phyloP scores from a whole-genome alignment of 2,329 filamentous ascomycete species.

The Colletotrichum spinosum region DNA sequence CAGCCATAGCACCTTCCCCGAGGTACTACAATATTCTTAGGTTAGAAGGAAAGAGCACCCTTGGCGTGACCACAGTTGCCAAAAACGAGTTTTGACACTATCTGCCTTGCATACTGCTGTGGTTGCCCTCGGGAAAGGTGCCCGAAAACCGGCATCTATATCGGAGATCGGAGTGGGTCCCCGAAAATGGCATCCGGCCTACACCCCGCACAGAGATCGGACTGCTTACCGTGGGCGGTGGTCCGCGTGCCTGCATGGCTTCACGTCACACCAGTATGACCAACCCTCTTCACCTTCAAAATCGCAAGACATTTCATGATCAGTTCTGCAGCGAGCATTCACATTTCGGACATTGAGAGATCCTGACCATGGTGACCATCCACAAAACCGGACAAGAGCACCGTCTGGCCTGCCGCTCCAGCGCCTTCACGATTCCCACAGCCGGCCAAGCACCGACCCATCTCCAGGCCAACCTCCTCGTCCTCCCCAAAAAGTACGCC shows the following conservation, averaged over 20 bases:
- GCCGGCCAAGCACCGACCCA: slow-evolving; percentile 66
- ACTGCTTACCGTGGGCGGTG: too few species aligned
- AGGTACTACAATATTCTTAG: too few species aligned
- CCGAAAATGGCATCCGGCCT: slow-evolving; percentile 8
- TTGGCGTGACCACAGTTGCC: too few species aligned
- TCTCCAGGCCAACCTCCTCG: slow-evolving; percentile 72
- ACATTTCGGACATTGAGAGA: too few species aligned
- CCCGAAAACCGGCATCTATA: slow-evolving; percentile 22
- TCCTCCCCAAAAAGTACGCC: slow-evolving; percentile 68
- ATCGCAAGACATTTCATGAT: not conserved
- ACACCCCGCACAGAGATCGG: not conserved
- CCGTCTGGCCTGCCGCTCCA: slow-evolving; percentile 56
- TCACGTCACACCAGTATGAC: too few species aligned
- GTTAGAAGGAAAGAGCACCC: not conserved
- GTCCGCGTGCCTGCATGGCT: too few species aligned
- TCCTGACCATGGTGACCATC: slow-evolving; percentile 1
- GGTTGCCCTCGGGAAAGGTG: slow-evolving; percentile 18
- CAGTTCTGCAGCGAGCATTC: too few species aligned
- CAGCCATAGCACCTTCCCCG: too few species aligned
- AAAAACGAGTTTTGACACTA: too few species aligned
- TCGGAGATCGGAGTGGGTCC: slow-evolving; percentile 37
- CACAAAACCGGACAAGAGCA: slow-evolving; percentile 50
- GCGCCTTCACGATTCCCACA: slow-evolving; percentile 56
- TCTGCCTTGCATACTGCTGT: not conserved
- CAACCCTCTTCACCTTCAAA: not conserved